Base-by-base conservation (phyloP, 2,329 filamentous ascomycete species). In the Alternaria panax region DNA sequence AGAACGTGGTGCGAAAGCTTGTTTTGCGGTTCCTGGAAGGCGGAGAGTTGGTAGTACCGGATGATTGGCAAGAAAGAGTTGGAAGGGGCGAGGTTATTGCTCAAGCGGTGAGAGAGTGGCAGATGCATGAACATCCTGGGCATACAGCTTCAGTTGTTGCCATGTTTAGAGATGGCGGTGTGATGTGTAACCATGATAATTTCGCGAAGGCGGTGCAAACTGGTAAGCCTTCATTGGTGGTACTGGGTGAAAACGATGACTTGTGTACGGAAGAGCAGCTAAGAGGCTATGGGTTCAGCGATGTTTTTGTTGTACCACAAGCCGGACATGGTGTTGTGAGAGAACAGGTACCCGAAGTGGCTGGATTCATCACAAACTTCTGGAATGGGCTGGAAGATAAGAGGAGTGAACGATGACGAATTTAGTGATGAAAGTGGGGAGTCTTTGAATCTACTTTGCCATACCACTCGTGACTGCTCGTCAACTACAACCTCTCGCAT, bases 51-150 rank as follows among this genome's bases (percentile, higher is more conserved):
- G 61, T 77, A 1, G 80, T 83, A 1, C 81, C 80, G 0, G 41
- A 27, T 0, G 80, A 82, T 46, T 86, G 84, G 83, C 66, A 77
- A 60, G 74, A 82, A 42, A 76, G 77, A 18, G 77, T 83, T 5
- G 57, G 24, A 0, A 65, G 61, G 0, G 81, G 82, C 0, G 79
- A 84, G 40, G 69, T 86, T 0, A 83, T 85, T 1, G 80, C 82
- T 0, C 76, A 82, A 57, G 82, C 82, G 0, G 66, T 86, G 2
- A 69, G 76, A n/a, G 77, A 78, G 0, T 86, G 84, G 84, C 75
- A 85, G 65, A 75, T 80, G 67, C 69, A 63, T 9, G 66, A 82
- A 7, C 84, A 86, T 63, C 22, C 62, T 2, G 84, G 83, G 0
- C 82, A 86, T 60, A 20, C 62, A 3, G 79, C 80, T 0, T 81